Percentiles rank a stretch among this genome's conserved stretches.
phyloP scores from a whole-genome alignment of 2,329 filamentous ascomycete species.

The Aureobasidium subglaciale region DNA sequence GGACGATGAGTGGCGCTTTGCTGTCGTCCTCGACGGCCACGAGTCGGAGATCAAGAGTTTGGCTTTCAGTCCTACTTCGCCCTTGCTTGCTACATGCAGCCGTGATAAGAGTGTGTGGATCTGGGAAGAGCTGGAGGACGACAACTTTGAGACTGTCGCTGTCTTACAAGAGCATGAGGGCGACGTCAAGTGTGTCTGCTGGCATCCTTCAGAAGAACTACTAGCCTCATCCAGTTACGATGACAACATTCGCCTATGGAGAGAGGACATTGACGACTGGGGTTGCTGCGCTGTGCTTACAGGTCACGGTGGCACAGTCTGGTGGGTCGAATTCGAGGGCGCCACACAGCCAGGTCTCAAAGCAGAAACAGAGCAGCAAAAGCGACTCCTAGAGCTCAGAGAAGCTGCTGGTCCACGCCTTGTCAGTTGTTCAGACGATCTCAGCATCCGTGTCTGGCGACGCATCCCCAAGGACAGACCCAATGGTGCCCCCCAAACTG shows the following conservation, averaged over 20 bases:
- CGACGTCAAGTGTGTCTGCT: conserved; percentile 89
- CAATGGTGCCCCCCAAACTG: conserved; percentile 32
- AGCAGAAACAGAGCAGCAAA: conserved; percentile 27
- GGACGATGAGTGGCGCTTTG: conserved; percentile 85
- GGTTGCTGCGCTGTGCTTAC: conserved; percentile 75
- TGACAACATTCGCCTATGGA: conserved; percentile 80
- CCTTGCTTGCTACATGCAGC: conserved; percentile 80
- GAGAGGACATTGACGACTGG: conserved; percentile 92
- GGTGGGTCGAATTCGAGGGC: conserved; percentile 67
- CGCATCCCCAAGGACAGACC: conserved; percentile 51
- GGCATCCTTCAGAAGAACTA: conserved; percentile 75
- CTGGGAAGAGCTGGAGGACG: conserved; percentile 93
- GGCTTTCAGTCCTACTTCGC: conserved; percentile 64
- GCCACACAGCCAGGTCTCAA: conserved; percentile 28
- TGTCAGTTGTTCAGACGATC: conserved; percentile 79
- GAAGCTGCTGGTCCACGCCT: conserved; percentile 51
- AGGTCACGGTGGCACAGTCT: conserved; percentile 80
- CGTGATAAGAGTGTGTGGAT: conserved; percentile 96
- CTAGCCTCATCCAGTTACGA: conserved; percentile 92
- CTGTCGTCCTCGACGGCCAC: conserved; percentile 86
- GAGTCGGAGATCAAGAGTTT: conserved; percentile 87
- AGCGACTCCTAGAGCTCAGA: conserved; percentile 30
- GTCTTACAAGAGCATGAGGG: conserved; percentile 91
- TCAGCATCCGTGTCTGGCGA: conserved; percentile 72
- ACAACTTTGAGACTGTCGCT: conserved; percentile 94